Base-by-base conservation (phyloP, 2,329 filamentous ascomycete species). In the Ophiocordyceps sinensis region DNA sequence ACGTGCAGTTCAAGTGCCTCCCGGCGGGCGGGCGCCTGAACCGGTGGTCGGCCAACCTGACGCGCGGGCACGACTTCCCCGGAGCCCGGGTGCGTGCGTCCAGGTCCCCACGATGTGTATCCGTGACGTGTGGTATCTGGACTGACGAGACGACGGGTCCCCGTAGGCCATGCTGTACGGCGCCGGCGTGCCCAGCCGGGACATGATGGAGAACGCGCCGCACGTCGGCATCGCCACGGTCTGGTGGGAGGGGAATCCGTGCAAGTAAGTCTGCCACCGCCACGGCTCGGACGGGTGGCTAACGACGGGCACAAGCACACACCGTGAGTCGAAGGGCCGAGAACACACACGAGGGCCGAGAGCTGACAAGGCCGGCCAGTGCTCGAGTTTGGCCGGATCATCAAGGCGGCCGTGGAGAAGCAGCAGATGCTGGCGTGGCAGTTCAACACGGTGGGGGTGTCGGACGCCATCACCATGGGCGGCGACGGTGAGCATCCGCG, bases 221-320 rank as follows among this genome's bases (percentile, higher is more conserved):
- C 89, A 96, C 48, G 84, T 96, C 23, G 89, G 89, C 43, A 77
- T 95, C 55, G 82, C 87, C 8, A 87, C 83, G 5, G 85, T 95
- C 5, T 95, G 88, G 88, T 96, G 88, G 88, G 87, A 95, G 63
- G 89, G 89, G 26, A 95, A 95, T 58, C 85, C 89, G 31, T 95
- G 88, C 77, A 94, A 94, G 80, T 85, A 62, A 64, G 79, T 71
- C 14, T 29, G 0, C n/a, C 15, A 23, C n/a, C n/a, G n/a, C n/a
- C n/a, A n/a, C n/a, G n/a, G n/a, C n/a, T n/a, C n/a, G n/a, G n/a
- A n/a, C n/a, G n/a, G n/a, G n/a, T n/a, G n/a, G 19, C 19, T 19
- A 4, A 19, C 19, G 19, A 19, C 19, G 19, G 19, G 19, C 3
- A 4, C 3, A 3, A 19, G 19, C 19, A 19, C 19, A 19, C 19